Evolutionary conservation across 495 filamentous ascomycete genomes (phyloP), one percentile per base, ranked within the genome.

Genomic region (Acidomyces sp.): DNA sequence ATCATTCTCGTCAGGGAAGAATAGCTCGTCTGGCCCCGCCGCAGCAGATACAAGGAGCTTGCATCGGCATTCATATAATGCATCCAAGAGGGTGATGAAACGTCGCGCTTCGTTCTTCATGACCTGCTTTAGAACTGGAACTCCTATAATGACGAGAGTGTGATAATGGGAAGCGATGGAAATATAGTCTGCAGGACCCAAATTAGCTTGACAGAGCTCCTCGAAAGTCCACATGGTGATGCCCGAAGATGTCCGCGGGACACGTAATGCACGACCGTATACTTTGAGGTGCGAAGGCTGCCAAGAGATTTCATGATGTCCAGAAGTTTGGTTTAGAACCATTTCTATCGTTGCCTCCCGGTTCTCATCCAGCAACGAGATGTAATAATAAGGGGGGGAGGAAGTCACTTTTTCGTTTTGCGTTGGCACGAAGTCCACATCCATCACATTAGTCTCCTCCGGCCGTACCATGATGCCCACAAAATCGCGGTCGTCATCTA

Each of bases 1-100:
- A n/a, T n/a, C n/a, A n/a, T n/a, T n/a, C n/a, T n/a, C n/a, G n/a
- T 79, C 75, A 0, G 77, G 78, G 55, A 84, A 83, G 64, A 82
- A 81, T 4, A 82, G 55, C 6, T 71, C 65, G 44, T 82, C 80
- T 1, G 77, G 77, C 0, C 64, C 69, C 3, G 67, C 67, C 13
- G 58, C 67, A 17, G 74, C 75, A 4, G 61, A 60, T 27, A 82
- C 61, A 6, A 75, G 43, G 4, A 82, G 63, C 41, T 78, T 77
- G 54, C 78, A 80, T 4, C 70, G 64, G 2, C 74, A 70, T 56
- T 83, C 80, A 57, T 82, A 83, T 5, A 82, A 58, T 1, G 78
- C 76, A 43, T 84, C 77, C 5, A 82, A 61, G 6, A 83, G 60
- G 3, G 78, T 82, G 52, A 83, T 83, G 56, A 84, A 68, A 6